Evolutionary conservation across 2,329 filamentous ascomycete genomes (phyloP).

Genomic region (Zasmidium angulare): DNA sequence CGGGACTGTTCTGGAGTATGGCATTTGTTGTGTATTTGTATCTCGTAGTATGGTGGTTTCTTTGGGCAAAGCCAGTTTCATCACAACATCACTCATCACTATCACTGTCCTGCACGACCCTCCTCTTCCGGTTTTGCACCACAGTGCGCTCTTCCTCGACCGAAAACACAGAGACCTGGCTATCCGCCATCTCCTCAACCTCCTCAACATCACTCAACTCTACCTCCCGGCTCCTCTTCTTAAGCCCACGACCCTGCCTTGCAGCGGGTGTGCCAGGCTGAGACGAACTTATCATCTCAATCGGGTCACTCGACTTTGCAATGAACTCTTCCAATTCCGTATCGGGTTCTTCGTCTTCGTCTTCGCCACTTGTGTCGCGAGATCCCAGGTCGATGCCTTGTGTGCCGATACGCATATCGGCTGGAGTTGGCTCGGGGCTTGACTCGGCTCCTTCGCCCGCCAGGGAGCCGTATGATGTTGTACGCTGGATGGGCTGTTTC

Average conservation of each 20-base stretch:
- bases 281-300: conserved; percentile 33
- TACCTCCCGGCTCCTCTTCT: conserved; percentile 9
- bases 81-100: conserved; percentile 13
- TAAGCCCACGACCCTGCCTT: conserved; percentile 17
- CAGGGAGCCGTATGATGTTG: conserved; percentile 27
- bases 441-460: conserved; percentile 36
- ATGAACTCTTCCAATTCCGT: conserved; percentile 50
- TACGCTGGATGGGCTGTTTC: conserved; percentile 19
- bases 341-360: conserved; percentile 45
- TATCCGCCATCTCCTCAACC: conserved; percentile 13
- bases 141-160: conserved; percentile 6
- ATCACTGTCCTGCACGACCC: conserved; percentile 25
- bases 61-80: neutral
- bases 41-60: neutral
- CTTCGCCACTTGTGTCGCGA: conserved; percentile 44
- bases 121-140: conserved; percentile 14
- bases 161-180: neutral
- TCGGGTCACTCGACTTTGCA: conserved; percentile 43
- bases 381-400: conserved; percentile 45
- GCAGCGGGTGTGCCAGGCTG: conserved; percentile 19
- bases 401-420: conserved; percentile 35
- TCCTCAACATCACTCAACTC: conserved; percentile 17
- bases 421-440: conserved; percentile 36
- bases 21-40: too few relatives aligned
- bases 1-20: too few relatives aligned